Percentiles rank a stretch among this genome's conserved stretches.
Evolutionary conservation across 768 basidiomycete species (phyloP).

Genomic region (Dentipellis sp.): DNA sequence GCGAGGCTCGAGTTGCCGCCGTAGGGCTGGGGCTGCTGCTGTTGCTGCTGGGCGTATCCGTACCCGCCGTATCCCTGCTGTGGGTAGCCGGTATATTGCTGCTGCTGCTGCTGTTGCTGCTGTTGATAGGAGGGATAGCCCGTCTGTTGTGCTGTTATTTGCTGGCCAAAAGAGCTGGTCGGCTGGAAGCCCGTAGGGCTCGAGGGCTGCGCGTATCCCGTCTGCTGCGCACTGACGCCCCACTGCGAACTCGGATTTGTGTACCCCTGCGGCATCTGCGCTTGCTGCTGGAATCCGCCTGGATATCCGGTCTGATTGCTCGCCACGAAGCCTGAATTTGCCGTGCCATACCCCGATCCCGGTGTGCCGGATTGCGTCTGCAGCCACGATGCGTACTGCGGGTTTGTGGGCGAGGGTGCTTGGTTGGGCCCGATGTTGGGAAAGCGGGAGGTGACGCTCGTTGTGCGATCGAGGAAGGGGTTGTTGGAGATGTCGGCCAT

Average conservation of each 20-base stretch:
- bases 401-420: constrained; percentile 10
- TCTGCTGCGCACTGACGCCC: neutral
- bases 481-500: constrained; percentile 43
- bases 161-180: constrained; percentile 5
- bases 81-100: constrained; percentile 19
- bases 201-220: neutral
- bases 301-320: neutral
- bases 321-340: neutral
- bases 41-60: constrained; percentile 16
- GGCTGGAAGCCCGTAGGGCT: constrained; percentile 6
- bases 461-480: constrained; percentile 53
- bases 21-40: constrained; percentile 14
- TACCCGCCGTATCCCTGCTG: constrained; percentile 4
- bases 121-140: constrained; percentile 13
- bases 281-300: neutral
- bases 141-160: constrained; percentile 8
- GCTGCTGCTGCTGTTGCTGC: constrained; percentile 19
- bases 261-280: constrained; percentile 9
- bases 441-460: constrained; percentile 35
- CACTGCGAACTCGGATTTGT: constrained; percentile 11
- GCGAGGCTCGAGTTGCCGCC: constrained; percentile 7
- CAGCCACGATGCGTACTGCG: constrained; percentile 31
- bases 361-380: constrained; percentile 21
- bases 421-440: constrained; percentile 44
- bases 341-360: constrained; percentile 5